Evolutionary conservation across 352 stramenopile species (phyloP).

Genomic region (Globisporangium abappressorium): DNA sequence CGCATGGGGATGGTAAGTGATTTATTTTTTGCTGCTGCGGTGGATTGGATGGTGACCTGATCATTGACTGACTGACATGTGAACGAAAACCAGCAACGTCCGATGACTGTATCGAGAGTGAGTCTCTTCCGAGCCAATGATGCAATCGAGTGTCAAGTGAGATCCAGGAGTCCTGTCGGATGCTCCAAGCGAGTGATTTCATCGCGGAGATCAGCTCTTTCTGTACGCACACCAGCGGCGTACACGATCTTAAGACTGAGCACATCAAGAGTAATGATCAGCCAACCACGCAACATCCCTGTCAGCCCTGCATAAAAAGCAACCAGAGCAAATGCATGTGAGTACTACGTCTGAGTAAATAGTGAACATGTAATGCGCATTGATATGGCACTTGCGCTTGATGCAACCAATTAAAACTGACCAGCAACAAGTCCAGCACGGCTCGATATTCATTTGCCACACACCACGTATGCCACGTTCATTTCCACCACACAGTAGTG

Average conservation of each 20-base stretch:
- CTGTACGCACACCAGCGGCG: not conserved
- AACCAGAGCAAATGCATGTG: not conserved
- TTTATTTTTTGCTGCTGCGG: not conserved
- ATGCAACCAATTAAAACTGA: not conserved
- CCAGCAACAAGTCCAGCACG: not conserved
- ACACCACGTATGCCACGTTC: not conserved
- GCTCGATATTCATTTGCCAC: not conserved
- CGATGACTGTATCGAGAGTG: not conserved
- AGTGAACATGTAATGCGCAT: not conserved
- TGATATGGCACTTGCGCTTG: not conserved
- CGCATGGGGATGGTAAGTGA: not conserved
- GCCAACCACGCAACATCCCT: not conserved
- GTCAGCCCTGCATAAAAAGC: not conserved
- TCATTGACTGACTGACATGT: not conserved
- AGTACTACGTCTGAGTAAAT: not conserved
- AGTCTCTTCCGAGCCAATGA: not conserved
- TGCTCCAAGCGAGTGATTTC: not conserved
- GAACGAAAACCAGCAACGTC: not conserved
- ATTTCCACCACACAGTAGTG: not conserved
- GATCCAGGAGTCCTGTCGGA: not conserved
- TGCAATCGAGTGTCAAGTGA: not conserved
- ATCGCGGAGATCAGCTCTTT: not conserved
- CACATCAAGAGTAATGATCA: not conserved
- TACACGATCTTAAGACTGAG: not conserved
- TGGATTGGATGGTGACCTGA: not conserved